phyloP scores from a whole-genome alignment of 2,329 filamentous ascomycete species.

The Pseudogymnoascus sp. region DNA sequence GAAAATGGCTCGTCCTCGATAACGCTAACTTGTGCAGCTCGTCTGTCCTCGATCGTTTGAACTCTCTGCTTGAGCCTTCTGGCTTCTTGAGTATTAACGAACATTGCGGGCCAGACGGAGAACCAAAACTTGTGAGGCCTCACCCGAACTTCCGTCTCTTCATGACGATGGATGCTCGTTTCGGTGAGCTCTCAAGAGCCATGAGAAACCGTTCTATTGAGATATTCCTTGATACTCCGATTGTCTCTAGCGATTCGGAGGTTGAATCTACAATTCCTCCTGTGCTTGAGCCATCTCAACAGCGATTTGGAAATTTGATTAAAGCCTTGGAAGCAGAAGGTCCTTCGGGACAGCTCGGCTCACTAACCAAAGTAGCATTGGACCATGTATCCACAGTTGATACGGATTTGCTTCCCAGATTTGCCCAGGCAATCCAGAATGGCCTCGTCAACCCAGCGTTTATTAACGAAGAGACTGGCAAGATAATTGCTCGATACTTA shows the following conservation, averaged over 20 bases:
- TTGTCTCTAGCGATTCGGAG: neutral
- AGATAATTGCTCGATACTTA: conserved; percentile 18
- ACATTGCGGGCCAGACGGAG: conserved; percentile 75
- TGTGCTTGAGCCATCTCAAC: conserved; percentile 23
- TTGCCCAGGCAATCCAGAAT: conserved; percentile 17
- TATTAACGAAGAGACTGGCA: conserved; percentile 5
- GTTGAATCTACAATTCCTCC: neutral
- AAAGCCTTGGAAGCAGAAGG: conserved; percentile 15
- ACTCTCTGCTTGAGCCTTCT: conserved; percentile 87
- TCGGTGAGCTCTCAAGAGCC: conserved; percentile 88
- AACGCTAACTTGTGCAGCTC: conserved; percentile 96
- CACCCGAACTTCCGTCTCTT: conserved; percentile 89
- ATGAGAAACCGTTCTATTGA: conserved; percentile 96
- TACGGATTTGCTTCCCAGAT: conserved; percentile 25
- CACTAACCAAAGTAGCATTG: conserved; percentile 22
- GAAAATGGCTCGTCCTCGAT: conserved; percentile 89
- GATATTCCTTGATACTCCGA: conserved; percentile 59
- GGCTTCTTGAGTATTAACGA: conserved; percentile 89
- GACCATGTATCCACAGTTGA: conserved; percentile 30
- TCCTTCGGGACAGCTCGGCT: conserved; percentile 6
- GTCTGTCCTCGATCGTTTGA: conserved; percentile 87
- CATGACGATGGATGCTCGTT: conserved; percentile 82
- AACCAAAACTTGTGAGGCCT: conserved; percentile 71
- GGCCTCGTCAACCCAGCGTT: neutral
- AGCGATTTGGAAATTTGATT: conserved; percentile 24